Conservation (phyloP, 2,329 filamentous ascomycete species). For the Alternaria alternata region DNA sequence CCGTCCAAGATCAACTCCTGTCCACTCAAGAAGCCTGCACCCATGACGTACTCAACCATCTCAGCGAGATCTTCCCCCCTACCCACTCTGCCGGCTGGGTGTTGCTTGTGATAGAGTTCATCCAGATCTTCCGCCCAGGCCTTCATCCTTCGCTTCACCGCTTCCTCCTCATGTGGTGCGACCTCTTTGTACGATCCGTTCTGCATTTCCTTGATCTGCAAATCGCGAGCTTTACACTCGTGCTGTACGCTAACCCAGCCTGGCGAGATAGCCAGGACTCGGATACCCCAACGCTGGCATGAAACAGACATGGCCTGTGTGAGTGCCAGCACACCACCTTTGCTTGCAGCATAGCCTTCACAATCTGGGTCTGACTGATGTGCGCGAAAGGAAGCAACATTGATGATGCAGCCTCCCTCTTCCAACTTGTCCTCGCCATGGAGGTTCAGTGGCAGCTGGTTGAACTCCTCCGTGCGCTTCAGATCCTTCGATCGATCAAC, state of each 20-base stretch:
- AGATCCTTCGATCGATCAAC: slow-evolving; percentile 28
- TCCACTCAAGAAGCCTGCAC: slow-evolving; percentile 52
- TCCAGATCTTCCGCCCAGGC: slow-evolving; percentile 57
- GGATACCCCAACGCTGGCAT: slow-evolving; percentile 53
- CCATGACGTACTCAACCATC: slow-evolving; percentile 53
- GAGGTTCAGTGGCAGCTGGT: slow-evolving; percentile 26
- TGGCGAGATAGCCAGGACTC: slow-evolving; percentile 58
- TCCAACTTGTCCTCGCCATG: slow-evolving; percentile 33
- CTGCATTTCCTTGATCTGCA: slow-evolving; percentile 40
- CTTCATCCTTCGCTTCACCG: slow-evolving; percentile 22
- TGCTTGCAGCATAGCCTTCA: slow-evolving; percentile 60
- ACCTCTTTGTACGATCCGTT: slow-evolving; percentile 25
- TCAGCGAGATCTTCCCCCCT: slow-evolving; percentile 58
- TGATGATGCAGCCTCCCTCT: slow-evolving; percentile 47
- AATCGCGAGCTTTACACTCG: slow-evolving; percentile 52
- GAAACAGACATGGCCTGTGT: slow-evolving; percentile 59
- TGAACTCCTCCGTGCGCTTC: slow-evolving; percentile 32
- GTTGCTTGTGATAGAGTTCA: slow-evolving; percentile 58
- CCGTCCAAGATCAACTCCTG: slow-evolving; percentile 34
- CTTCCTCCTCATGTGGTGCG: slow-evolving; percentile 28
- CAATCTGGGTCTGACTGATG: slow-evolving; percentile 59
- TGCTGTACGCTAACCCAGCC: slow-evolving; percentile 61
- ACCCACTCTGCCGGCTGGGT: slow-evolving; percentile 59
- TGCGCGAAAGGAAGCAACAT: slow-evolving; percentile 61
- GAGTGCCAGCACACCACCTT: slow-evolving; percentile 60